Percentiles rank a stretch among this genome's conserved stretches.
These are phyloP conservation scores for Anthoceros angustus DNA, from an alignment of 225 moss, liverwort and hornwort species.

Conservation along the genomic window DNA sequence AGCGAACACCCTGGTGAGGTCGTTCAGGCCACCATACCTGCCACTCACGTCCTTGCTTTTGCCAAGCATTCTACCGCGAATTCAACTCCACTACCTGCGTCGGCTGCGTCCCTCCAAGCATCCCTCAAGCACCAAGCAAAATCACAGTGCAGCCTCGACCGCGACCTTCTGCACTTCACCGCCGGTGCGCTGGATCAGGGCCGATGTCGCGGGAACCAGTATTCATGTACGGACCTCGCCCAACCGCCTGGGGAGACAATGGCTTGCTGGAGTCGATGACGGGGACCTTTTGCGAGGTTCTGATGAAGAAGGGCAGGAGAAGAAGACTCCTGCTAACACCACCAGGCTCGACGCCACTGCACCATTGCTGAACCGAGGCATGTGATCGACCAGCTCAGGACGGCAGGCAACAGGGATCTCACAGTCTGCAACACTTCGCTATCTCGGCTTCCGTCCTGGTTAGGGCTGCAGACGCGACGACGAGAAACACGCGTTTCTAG, in stretches of 20 bases:
- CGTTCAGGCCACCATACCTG: slow-evolving; percentile 44
- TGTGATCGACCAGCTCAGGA: background rate
- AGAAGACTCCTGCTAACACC: background rate
- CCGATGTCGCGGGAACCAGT: slow-evolving; percentile 81
- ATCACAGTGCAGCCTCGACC: background rate
- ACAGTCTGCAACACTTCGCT: too few relatives aligned
- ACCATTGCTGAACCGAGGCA: background rate
- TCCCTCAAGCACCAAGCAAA: too few relatives aligned
- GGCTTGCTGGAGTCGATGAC: slow-evolving; percentile 82
- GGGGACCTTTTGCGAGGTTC: slow-evolving; percentile 16
- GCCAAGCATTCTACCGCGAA: slow-evolving; percentile 13
- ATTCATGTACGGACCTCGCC: slow-evolving; percentile 83
- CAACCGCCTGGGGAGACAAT: slow-evolving; percentile 68
- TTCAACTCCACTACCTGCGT: background rate
- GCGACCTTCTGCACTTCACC: background rate
- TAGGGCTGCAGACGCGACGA: too few relatives aligned
- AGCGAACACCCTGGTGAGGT: slow-evolving; percentile 59
- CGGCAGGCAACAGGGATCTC: too few relatives aligned
- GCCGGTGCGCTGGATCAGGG: slow-evolving; percentile 38
- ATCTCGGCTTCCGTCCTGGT: too few relatives aligned
- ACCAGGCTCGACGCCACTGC: background rate
- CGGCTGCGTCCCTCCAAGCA: too few relatives aligned
- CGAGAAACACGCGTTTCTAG: too few relatives aligned
- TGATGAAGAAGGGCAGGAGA: background rate
- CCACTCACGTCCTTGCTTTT: slow-evolving; percentile 54